Evolutionary conservation across 2,329 filamentous ascomycete species (phyloP).

Genomic region (Hypoxylon sp.): DNA sequence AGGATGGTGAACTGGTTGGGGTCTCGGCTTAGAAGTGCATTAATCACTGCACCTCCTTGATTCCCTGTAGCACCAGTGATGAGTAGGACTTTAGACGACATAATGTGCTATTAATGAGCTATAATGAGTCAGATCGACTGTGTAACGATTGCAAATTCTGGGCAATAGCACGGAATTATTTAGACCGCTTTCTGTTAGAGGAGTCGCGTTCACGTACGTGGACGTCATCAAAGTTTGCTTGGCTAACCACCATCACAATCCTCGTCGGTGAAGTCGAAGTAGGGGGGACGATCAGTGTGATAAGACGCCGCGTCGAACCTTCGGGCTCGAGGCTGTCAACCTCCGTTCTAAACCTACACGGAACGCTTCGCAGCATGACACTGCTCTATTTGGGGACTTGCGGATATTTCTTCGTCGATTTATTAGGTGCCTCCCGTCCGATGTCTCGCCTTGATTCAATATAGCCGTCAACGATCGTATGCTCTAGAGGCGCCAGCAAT

Average conservation of each 20-base stretch:
- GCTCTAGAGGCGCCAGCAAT: slow-evolving; percentile 23
- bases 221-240: slow-evolving; percentile 27
- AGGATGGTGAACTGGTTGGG: slow-evolving; percentile 60
- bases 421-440: slow-evolving; percentile 43
- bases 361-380: slow-evolving; percentile 24
- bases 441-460: slow-evolving; percentile 29
- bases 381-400: slow-evolving; percentile 21
- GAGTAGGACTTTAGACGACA: slow-evolving; percentile 56
- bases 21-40: slow-evolving; percentile 56
- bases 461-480: slow-evolving; percentile 32
- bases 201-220: slow-evolving; percentile 33
- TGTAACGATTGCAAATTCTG: not conserved
- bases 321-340: slow-evolving; percentile 25
- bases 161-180: slow-evolving; percentile 21
- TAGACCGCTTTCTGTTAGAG: slow-evolving; percentile 14
- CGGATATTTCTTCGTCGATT: slow-evolving; percentile 23
- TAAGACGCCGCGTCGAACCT: slow-evolving; percentile 28
- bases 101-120: slow-evolving; percentile 36
- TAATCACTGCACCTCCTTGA: slow-evolving; percentile 63
- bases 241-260: slow-evolving; percentile 14
- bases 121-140: not conserved
- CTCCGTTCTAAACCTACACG: slow-evolving; percentile 30
- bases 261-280: slow-evolving; percentile 21
- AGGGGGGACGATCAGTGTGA: not conserved
- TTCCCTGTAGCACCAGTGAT: slow-evolving; percentile 65